These are phyloP conservation scores for Dillenia turbinata DNA, from an alignment of 164 flowering plant genomes.

Conservation along the genomic window DNA sequence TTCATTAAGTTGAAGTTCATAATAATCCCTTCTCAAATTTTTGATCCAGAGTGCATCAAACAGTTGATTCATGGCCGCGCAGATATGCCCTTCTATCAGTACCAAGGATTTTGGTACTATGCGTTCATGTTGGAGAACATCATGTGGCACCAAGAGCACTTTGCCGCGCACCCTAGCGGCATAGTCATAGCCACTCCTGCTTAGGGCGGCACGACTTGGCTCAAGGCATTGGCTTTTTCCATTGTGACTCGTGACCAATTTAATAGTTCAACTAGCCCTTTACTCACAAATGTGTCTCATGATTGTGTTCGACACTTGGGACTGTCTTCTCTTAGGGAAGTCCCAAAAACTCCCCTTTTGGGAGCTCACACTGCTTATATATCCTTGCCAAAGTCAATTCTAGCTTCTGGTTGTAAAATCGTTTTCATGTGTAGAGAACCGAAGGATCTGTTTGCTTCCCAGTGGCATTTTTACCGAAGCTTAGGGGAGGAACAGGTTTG, in stretches of 20 bases:
- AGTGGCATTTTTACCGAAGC: constrained; percentile 13
- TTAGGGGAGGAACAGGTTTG: too few relatives aligned
- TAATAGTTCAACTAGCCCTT: constrained; percentile 1
- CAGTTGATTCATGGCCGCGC: too few relatives aligned
- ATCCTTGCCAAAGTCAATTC: constrained; percentile 9
- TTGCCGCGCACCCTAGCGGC: constrained; percentile 1
- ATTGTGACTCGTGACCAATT: constrained; percentile 1
- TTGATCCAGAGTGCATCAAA: too few relatives aligned
- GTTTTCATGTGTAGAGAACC: constrained; percentile 19
- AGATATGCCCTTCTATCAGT: neutral
- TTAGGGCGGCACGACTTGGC: constrained; percentile 17
- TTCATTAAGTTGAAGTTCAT: too few relatives aligned
- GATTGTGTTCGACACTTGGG: constrained; percentile 17
- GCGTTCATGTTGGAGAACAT: neutral
- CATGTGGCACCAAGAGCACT: constrained; percentile 4
- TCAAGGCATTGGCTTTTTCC: constrained; percentile 11
- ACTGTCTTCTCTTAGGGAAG: neutral
- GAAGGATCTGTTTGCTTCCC: constrained; percentile 17
- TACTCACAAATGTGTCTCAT: constrained; percentile 16
- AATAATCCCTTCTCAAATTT: too few relatives aligned
- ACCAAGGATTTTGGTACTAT: constrained; percentile 12
- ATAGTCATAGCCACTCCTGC: constrained; percentile 5
- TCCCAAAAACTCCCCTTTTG: neutral
- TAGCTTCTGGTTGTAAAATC: neutral
- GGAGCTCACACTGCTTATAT: constrained; percentile 16